phyloP scores from a whole-genome alignment of 1,284 basidiomycete genomes.

The Xanthoconium separans region DNA sequence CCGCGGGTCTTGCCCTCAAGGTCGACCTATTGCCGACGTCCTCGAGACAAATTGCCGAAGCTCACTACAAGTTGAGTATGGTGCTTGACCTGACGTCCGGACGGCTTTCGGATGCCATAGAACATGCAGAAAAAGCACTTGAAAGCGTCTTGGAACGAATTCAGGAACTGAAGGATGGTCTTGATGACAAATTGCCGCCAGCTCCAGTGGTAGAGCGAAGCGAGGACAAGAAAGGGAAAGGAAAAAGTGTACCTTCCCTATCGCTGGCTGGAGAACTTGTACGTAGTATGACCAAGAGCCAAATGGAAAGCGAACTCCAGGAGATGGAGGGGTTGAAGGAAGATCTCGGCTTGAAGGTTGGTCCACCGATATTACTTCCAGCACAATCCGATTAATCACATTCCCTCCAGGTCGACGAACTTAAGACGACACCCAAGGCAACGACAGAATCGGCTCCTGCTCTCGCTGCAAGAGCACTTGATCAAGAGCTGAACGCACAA shows the following conservation, averaged over 20 bases:
- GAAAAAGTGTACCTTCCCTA: slow-evolving; percentile 47
- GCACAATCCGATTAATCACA: background rate
- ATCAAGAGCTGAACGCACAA: slow-evolving; percentile 56
- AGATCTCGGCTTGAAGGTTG: slow-evolving; percentile 80
- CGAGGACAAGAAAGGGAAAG: slow-evolving; percentile 61
- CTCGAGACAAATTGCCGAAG: slow-evolving; percentile 85
- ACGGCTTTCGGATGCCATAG: slow-evolving; percentile 74
- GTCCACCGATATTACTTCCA: slow-evolving; percentile 2
- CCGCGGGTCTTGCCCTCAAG: slow-evolving; percentile 71
- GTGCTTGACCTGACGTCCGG: slow-evolving; percentile 85
- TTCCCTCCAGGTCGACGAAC: slow-evolving; percentile 70
- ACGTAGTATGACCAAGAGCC: slow-evolving; percentile 58
- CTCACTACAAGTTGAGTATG: slow-evolving; percentile 88
- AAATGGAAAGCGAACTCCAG: slow-evolving; percentile 74
- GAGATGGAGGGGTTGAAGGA: slow-evolving; percentile 75
- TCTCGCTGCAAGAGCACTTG: slow-evolving; percentile 65
- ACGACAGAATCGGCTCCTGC: slow-evolving; percentile 56
- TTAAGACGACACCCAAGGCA: slow-evolving; percentile 75
- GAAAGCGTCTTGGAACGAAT: slow-evolving; percentile 72
- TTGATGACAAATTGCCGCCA: slow-evolving; percentile 39
- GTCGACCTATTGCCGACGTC: slow-evolving; percentile 67
- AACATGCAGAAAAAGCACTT: slow-evolving; percentile 75
- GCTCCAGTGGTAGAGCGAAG: slow-evolving; percentile 21
- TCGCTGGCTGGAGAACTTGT: slow-evolving; percentile 55
- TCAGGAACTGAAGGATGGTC: slow-evolving; percentile 58